Conservation (phyloP, 208 protist genomes). For the Jaenimonas drosophilae region DNA sequence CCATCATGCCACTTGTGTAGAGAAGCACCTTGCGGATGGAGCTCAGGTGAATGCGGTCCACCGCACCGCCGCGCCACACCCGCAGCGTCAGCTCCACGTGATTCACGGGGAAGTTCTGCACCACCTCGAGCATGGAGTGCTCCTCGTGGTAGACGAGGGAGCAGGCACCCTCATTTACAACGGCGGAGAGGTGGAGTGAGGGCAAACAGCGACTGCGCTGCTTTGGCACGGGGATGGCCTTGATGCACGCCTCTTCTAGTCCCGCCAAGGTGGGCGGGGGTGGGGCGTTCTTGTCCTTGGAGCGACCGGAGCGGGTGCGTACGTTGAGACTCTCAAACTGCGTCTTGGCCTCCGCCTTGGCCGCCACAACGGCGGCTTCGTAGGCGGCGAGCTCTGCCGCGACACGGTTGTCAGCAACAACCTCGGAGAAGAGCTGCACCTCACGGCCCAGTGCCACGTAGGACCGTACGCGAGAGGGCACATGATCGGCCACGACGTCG, state of each 20-base stretch:
- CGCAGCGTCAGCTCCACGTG: conserved; percentile 19
- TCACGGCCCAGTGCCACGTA: conserved; percentile 20
- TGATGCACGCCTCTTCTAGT: conserved; percentile 30
- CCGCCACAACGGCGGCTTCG: conserved; percentile 24
- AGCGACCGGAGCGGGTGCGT: conserved; percentile 7
- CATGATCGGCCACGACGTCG: conserved; percentile 6
- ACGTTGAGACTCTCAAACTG: conserved; percentile 38
- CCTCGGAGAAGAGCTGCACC: conserved; percentile 37
- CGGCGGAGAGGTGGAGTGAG: not conserved
- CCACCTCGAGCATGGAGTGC: too few species aligned
- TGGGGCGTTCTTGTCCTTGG: conserved; percentile 14
- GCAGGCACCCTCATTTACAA: conserved; percentile 2
- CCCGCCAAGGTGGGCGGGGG: conserved; percentile 36
- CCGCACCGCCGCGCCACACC: conserved; percentile 16
- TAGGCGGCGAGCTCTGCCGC: conserved; percentile 34
- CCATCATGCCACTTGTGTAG: conserved; percentile 35
- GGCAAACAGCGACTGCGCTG: conserved; percentile 5
- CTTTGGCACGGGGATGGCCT: conserved; percentile 24
- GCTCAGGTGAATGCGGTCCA: conserved; percentile 12
- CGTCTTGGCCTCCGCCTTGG: conserved; percentile 29
- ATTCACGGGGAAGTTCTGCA: too few species aligned
- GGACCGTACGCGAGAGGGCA: conserved; percentile 30
- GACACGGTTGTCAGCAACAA: conserved; percentile 47
- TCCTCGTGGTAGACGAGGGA: too few species aligned
- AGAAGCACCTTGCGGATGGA: conserved; percentile 13